Evolutionary conservation across 2,329 filamentous ascomycete species (phyloP), one percentile per base, ranked within the genome.

Genomic region (Hirsutella minnesotensis): DNA sequence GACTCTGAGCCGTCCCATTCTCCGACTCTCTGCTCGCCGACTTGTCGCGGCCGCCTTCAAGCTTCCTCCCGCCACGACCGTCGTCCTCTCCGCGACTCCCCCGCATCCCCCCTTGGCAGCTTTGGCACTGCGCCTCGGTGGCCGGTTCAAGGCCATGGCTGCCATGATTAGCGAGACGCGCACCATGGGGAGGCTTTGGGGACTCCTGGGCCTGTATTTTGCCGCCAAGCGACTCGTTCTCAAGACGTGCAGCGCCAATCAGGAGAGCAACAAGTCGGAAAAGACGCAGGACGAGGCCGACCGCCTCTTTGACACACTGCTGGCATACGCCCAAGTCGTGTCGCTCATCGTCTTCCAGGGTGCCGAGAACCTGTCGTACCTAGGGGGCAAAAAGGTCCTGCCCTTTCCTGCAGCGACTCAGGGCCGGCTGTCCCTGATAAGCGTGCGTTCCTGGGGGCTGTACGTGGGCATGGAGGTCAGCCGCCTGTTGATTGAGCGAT

Each of bases 291-390:
- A 54, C 31, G 48, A 51, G 10, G 52, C 49, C 29, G 49, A 69
- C 64, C 48, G 53, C 3, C 49, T 47, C 10, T 55, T 70, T 45
- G 69, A 68, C 47, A 57, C 57, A 9, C 50, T 59, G 29, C 65
- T 95, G 38, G 75, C 77, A 19, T 81, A 79, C 61, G 66, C 74
- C 7, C 84, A 92, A 60, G 75, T 95, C 18, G 49, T 71, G 10
- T 70, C 77, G 10, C 83, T 84, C 59, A 63, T 83, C 9, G 58
- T 67, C 9, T 94, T 84, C 67, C 88, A 95, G 63, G 65, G 76
- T 1, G 70, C 90, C 34, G 92, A 98, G 68, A 95, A 95, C 64
- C 72, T 75, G 33, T 83, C 83, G 15, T 94, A 83, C 66, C 72
- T 96, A 31, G 72, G 79, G 3, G 69, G 70, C 46, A 88, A 88